These are phyloP conservation scores for Vitis rotundifolia DNA, from an alignment of 164 flowering plant species.

Conservation along the genomic window DNA sequence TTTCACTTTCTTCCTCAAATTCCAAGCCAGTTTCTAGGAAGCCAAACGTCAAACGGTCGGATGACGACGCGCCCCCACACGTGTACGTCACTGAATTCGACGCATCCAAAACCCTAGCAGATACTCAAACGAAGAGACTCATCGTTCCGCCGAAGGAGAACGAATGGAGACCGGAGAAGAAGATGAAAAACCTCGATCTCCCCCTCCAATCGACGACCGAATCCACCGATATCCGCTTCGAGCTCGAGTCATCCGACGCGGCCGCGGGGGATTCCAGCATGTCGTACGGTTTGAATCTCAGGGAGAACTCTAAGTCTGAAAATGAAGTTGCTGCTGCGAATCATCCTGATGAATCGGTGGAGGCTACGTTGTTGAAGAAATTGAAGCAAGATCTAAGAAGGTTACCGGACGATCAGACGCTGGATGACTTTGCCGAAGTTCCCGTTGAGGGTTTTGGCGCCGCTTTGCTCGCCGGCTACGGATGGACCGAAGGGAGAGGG, in stretches of 20 bases:
- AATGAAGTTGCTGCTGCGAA: slow-evolving; percentile 1
- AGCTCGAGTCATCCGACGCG: slow-evolving; percentile 31
- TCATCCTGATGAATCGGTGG: slow-evolving; percentile 9
- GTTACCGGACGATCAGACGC: slow-evolving; percentile 60
- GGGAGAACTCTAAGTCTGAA: slow-evolving; percentile 7
- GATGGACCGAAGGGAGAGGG: slow-evolving; percentile 77
- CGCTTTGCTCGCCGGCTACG: slow-evolving; percentile 69
- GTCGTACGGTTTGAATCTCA: slow-evolving; percentile 48
- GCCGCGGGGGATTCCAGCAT: slow-evolving; percentile 20
- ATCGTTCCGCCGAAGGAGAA: slow-evolving; percentile 61
- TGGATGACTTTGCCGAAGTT: slow-evolving; percentile 52
- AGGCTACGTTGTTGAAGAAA: slow-evolving; percentile 43
- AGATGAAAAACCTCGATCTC: slow-evolving; percentile 63
- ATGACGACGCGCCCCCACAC: neutral
- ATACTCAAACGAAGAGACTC: slow-evolving; percentile 5
- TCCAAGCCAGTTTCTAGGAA: slow-evolving; percentile 21
- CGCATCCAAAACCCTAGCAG: slow-evolving; percentile 37
- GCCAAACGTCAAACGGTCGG: slow-evolving; percentile 12
- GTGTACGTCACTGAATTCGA: slow-evolving; percentile 62
- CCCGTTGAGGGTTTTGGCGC: slow-evolving; percentile 83
- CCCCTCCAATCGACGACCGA: slow-evolving; percentile 21
- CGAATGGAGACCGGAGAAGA: slow-evolving; percentile 55
- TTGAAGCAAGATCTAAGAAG: slow-evolving; percentile 50
- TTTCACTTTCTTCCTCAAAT: slow-evolving; percentile 34
- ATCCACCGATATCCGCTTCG: slow-evolving; percentile 35